phyloP scores from a whole-genome alignment of 768 basidiomycete species.

The Lentinula guzmanii region DNA sequence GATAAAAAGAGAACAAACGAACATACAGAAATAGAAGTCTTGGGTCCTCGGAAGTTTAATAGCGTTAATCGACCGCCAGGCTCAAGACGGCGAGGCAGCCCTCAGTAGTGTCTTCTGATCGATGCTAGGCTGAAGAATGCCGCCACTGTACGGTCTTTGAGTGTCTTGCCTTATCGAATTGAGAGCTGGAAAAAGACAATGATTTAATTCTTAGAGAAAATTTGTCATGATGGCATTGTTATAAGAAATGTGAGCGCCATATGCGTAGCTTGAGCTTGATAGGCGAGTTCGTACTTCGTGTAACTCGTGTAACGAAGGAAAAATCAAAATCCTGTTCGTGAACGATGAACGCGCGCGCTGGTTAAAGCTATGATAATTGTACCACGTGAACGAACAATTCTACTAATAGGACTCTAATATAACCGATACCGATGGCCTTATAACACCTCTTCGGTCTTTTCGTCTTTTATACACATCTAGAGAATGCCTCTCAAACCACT shows the following conservation, averaged over 20 bases:
- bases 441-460: neutral
- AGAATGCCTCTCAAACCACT: neutral
- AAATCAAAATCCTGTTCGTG: too few species aligned
- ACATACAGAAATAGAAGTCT: neutral
- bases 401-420: too few species aligned
- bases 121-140: neutral
- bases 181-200: too few species aligned
- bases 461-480: neutral
- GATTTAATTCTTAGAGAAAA: neutral
- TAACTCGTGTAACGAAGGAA: neutral
- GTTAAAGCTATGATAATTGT: too few species aligned
- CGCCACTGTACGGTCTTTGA: neutral
- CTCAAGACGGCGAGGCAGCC: neutral
- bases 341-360: too few species aligned
- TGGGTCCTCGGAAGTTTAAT: neutral
- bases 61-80: neutral
- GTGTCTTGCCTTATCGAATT: neutral
- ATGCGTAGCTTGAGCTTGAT: neutral
- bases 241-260: neutral
- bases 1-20: slow-evolving; percentile 3
- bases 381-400: too few species aligned
- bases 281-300: neutral
- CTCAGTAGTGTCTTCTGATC: neutral
- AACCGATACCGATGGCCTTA: too few species aligned
- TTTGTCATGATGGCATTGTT: neutral